phyloP scores from a whole-genome alignment of 805 yeast species.

The Starmera caribaea region DNA sequence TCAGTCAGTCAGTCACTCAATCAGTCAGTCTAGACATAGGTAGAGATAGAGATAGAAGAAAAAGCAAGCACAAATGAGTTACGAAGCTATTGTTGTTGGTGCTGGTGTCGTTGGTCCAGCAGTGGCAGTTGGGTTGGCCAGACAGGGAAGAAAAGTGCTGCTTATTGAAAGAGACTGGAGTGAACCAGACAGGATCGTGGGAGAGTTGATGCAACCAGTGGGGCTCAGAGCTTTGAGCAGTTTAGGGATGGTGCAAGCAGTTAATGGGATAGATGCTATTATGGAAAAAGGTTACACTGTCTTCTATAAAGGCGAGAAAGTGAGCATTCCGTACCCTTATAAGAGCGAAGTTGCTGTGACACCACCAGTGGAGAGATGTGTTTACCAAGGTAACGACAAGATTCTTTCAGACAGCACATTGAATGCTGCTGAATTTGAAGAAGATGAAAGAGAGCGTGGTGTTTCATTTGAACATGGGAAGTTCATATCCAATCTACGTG shows the following conservation, averaged over 20 bases:
- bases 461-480: constrained; percentile 91
- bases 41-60: no score
- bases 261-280: constrained; percentile 69
- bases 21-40: no score
- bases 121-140: constrained; percentile 79
- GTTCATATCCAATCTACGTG: constrained; percentile 68
- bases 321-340: constrained; percentile 63
- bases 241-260: constrained; percentile 71
- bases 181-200: constrained; percentile 93
- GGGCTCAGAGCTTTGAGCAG: constrained; percentile 81
- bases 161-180: constrained; percentile 80
- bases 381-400: constrained; percentile 50
- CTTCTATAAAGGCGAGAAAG: constrained; percentile 47
- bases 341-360: constrained; percentile 39
- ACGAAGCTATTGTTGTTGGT: constrained; percentile 88
- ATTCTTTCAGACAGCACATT: constrained; percentile 41
- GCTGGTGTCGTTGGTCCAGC: constrained; percentile 98
- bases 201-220: constrained; percentile 94
- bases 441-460: constrained; percentile 50
- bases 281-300: constrained; percentile 76
- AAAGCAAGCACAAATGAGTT: constrained; percentile 14
- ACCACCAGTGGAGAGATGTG: constrained; percentile 45
- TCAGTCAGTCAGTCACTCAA: no score
- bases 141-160: constrained; percentile 78
- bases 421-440: constrained; percentile 44